These are phyloP conservation scores for Rosellinia necatrix DNA, from an alignment of 2,329 filamentous ascomycete genomes.

Conservation along the genomic window DNA sequence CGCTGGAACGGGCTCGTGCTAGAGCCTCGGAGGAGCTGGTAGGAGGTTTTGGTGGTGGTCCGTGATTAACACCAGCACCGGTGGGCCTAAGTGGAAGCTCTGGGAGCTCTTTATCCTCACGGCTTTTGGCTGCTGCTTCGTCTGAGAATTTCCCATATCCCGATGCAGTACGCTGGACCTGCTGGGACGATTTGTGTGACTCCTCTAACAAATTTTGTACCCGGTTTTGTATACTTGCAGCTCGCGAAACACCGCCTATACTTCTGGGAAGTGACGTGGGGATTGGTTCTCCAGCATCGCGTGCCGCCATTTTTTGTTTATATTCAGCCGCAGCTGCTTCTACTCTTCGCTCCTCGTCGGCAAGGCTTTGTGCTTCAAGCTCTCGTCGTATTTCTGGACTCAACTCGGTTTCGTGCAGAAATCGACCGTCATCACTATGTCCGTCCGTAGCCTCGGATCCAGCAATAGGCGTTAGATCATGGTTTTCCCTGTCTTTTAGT, in stretches of 20 bases:
- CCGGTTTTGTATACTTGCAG: conserved; percentile 87
- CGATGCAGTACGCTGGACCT: conserved; percentile 72
- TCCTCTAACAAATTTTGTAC: conserved; percentile 86
- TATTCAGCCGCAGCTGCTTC: conserved; percentile 90
- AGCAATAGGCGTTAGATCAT: conserved; percentile 70
- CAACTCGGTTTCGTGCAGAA: conserved; percentile 69
- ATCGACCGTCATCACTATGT: conserved; percentile 68
- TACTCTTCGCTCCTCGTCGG: conserved; percentile 88
- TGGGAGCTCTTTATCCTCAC: conserved; percentile 47
- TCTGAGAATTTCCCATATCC: conserved; percentile 90
- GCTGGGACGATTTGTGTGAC: conserved; percentile 62
- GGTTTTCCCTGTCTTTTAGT: conserved; percentile 52
- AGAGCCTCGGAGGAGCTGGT: conserved; percentile 30
- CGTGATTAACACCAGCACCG: conserved; percentile 30
- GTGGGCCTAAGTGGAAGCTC: conserved; percentile 59
- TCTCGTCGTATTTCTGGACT: conserved; percentile 89
- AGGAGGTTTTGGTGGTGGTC: conserved; percentile 34
- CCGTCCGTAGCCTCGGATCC: conserved; percentile 76
- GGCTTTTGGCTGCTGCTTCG: conserved; percentile 44
- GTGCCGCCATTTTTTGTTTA: conserved; percentile 70
- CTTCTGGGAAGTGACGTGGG: conserved; percentile 54
- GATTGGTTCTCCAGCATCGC: conserved; percentile 48
- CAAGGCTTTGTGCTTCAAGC: conserved; percentile 78
- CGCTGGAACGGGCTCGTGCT: conserved; percentile 30
- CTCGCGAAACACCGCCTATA: conserved; percentile 65